phyloP scores from a whole-genome alignment of 1,284 basidiomycete genomes.

The Rhodofomes roseus region DNA sequence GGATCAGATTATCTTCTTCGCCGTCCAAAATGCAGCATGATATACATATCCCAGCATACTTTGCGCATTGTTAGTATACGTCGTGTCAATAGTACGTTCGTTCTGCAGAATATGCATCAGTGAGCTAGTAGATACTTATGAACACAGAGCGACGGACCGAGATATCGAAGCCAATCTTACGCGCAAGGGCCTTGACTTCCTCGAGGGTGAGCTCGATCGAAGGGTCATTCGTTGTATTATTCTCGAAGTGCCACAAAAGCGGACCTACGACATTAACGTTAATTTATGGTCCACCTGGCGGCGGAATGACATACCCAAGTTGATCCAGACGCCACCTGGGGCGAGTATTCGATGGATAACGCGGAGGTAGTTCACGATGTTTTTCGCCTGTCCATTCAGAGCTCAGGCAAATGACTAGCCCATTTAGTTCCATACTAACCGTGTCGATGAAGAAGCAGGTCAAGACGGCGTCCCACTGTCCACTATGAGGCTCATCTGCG shows the following conservation, averaged over 20 bases:
- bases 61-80: slow-evolving; percentile 83
- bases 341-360: slow-evolving; percentile 79
- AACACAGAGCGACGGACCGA: slow-evolving; percentile 8
- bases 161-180: slow-evolving; percentile 80
- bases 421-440: too few relatives aligned
- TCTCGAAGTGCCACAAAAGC: slow-evolving; percentile 95
- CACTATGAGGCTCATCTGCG: slow-evolving; percentile 60
- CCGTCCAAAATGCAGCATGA: slow-evolving; percentile 81
- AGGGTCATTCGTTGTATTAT: slow-evolving; percentile 74
- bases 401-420: too few relatives aligned
- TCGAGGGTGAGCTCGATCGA: slow-evolving; percentile 89
- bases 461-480: slow-evolving; percentile 84
- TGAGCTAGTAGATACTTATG: not conserved
- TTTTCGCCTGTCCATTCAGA: slow-evolving; percentile 65
- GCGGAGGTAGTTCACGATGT: slow-evolving; percentile 86
- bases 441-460: slow-evolving; percentile 99
- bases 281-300: too few relatives aligned
- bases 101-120: slow-evolving; percentile 47
- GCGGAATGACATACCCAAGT: slow-evolving; percentile 45
- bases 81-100: slow-evolving; percentile 75
- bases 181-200: slow-evolving; percentile 79
- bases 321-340: slow-evolving; percentile 89
- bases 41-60: slow-evolving; percentile 91
- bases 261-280: slow-evolving; percentile 57
- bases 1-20: slow-evolving; percentile 58